A percentile compares a stretch with the other conserved stretches of the same genome.
Evolutionary conservation across 345 rosid genomes (phyloP).

Genomic region (Citrus reticulata): DNA sequence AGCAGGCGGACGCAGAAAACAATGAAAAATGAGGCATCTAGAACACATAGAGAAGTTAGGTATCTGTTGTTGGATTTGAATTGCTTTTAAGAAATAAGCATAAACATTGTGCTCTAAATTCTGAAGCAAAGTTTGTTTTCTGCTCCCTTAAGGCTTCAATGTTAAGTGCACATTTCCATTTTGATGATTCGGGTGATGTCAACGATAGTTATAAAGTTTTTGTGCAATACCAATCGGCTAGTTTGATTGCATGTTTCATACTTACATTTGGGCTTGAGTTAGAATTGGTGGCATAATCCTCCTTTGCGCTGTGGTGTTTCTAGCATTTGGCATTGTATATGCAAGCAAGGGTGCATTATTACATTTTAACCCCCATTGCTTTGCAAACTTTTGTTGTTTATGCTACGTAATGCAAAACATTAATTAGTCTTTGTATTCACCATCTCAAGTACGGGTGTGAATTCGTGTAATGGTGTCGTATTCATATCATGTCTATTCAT

Average conservation of each 20-base stretch:
- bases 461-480: too few relatives aligned
- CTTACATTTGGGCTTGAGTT: too few relatives aligned
- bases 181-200: not conserved
- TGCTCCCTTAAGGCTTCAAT: not conserved
- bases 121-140: not conserved
- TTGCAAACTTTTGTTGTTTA: too few relatives aligned
- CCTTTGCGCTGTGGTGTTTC: too few relatives aligned
- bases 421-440: too few relatives aligned
- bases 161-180: not conserved
- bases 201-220: not conserved
- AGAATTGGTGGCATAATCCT: too few relatives aligned
- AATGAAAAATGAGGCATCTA: slow-evolving; percentile 9
- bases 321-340: too few relatives aligned
- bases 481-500: too few relatives aligned
- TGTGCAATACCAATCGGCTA: not conserved
- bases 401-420: too few relatives aligned
- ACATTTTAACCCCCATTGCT: too few relatives aligned
- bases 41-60: slow-evolving; percentile 2
- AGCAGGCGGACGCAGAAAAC: slow-evolving; percentile 41
- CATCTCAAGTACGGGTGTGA: too few relatives aligned
- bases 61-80: not conserved
- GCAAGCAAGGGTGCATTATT: too few relatives aligned
- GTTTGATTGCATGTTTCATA: not conserved
- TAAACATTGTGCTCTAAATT: not conserved
- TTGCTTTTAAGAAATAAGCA: slow-evolving; percentile 4